Base-by-base conservation (phyloP, 2,329 filamentous ascomycete genomes). In the Aplosporella prunicola region DNA sequence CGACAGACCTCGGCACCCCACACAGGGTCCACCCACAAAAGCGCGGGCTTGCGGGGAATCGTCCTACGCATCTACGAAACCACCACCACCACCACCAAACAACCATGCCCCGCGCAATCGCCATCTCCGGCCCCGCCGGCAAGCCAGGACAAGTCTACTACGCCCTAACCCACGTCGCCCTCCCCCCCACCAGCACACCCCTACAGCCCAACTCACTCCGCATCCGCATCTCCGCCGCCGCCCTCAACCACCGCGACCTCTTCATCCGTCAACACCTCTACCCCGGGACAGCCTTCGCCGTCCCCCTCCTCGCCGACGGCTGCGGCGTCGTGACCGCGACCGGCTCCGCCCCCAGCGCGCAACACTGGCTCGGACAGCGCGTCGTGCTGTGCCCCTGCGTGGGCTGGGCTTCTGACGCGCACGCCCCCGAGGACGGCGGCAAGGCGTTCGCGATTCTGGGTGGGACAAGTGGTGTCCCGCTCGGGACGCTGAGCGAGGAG, bases 181-280 rank as follows among this genome's bases (percentile, higher is more conserved):
- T 55, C 5, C 49, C 47, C n/a, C n/a, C n/a, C 1, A 44, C 44
- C 3, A 51, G 49, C 5, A 43, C 47, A 9, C 57, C 57, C 20
- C 49, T 11, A 68, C 37, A 3, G 22, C 68, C 44, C 72, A 95
- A 57, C 67, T 94, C 47, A 68, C 93, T n/a, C n/a, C n/a, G n/a
- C 5, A 67, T 96, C 44, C 77, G 76, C 51, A 68, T 96, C 53
- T 72, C 74, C 23, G 83, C 87, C 35, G 83, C 74, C 1, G 82
- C 89, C 10, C 77, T 96, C 34, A 96, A 96, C 67, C 91, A 96
- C 66, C 82, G 88, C 51, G 91, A 96, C 60, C 76, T 93, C 49
- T 96, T 95, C 66, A 82, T 93, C 61, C 83, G 89, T 38, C 87
- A 91, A 60, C 81, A 88, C 54, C 76, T 93, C 26, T 96, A 96